phyloP scores from a whole-genome alignment of 148 eudicot genomes.

The Camellia granthamiana region DNA sequence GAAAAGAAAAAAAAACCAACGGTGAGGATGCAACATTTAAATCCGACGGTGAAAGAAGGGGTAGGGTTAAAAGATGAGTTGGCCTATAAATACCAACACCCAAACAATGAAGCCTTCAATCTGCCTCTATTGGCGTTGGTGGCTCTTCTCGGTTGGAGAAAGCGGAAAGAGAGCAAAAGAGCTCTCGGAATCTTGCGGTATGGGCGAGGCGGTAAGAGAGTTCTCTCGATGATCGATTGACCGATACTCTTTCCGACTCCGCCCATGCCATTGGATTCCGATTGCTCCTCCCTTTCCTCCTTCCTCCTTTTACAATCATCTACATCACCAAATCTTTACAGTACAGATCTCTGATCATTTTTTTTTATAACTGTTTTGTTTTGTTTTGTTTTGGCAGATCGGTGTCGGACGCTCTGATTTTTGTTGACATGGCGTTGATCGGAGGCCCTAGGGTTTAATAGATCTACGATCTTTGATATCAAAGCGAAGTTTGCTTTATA shows the following conservation, averaged over 20 bases:
- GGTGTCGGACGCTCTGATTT: no score
- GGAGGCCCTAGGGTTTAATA: no score
- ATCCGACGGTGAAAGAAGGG: neutral
- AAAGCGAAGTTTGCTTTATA: no score
- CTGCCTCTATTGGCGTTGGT: no score
- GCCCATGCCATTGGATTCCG: constrained; percentile 8
- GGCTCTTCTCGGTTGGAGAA: neutral
- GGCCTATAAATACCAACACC: neutral
- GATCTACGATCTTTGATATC: no score
- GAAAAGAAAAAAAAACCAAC: neutral
- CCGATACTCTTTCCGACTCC: neutral
- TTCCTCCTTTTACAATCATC: neutral
- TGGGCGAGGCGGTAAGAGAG: neutral
- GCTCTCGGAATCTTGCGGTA: neutral
- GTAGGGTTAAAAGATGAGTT: neutral
- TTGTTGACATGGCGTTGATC: no score
- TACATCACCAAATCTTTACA: no score
- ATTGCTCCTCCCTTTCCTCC: constrained; percentile 12
- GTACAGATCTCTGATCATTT: no score
- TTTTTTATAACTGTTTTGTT: no score
- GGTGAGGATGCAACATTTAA: neutral
- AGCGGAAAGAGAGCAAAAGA: neutral
- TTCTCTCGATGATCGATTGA: no score
- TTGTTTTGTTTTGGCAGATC: no score
- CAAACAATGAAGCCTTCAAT: no score